phyloP scores from a whole-genome alignment of 768 basidiomycete species.

The Nidula microcarpa region DNA sequence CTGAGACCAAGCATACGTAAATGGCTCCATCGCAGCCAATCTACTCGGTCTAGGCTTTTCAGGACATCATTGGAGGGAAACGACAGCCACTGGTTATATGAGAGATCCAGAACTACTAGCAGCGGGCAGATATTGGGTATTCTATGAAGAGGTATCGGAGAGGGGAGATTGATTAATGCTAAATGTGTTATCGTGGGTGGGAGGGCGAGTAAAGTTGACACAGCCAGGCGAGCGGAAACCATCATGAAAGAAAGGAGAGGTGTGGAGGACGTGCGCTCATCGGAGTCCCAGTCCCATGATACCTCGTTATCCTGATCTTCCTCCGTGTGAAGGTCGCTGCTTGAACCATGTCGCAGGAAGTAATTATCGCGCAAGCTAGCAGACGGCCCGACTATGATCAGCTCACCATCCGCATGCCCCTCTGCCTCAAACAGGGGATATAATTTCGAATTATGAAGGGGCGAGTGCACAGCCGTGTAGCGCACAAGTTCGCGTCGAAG shows the following conservation, averaged over 20 bases:
- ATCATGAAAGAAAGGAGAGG: constrained; percentile 47
- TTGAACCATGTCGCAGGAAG: constrained; percentile 20
- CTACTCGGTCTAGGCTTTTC: constrained; percentile 42
- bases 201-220: constrained; percentile 42
- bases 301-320: constrained; percentile 8
- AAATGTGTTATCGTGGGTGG: constrained; percentile 66
- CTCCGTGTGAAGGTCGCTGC: background rate
- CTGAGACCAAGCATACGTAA: constrained; percentile 56
- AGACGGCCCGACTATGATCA: constrained; percentile 58
- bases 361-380: constrained; percentile 39
- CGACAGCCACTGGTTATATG: constrained; percentile 53
- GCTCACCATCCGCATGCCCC: constrained; percentile 59
- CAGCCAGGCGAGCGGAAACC: constrained; percentile 42
- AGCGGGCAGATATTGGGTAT: constrained; percentile 59
- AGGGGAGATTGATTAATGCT: constrained; percentile 49
- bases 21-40: constrained; percentile 55
- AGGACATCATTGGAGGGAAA: constrained; percentile 21
- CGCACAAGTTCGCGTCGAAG: constrained; percentile 58
- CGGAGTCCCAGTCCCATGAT: constrained; percentile 41
- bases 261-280: constrained; percentile 25
- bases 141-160: constrained; percentile 49
- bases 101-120: constrained; percentile 63
- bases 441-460: constrained; percentile 48
- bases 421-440: constrained; percentile 45
- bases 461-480: constrained; percentile 52